Base-by-base conservation (phyloP, 2,329 filamentous ascomycete species). In the Septoria petroselini region DNA sequence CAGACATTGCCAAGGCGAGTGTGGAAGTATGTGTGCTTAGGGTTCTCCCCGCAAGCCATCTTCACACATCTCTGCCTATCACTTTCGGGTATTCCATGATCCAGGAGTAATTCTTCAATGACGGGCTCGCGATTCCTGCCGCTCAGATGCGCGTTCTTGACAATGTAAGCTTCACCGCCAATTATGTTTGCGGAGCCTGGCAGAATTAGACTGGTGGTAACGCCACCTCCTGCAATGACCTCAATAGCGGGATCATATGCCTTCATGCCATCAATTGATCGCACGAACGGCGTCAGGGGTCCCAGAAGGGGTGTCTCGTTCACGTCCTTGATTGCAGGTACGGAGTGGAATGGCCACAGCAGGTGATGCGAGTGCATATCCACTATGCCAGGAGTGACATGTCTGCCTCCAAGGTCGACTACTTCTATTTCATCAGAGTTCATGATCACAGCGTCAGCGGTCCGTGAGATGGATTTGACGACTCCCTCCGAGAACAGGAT, bases 311-410 rank as follows among this genome's bases (percentile, higher is more conserved):
- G 41, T 14, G 41, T 33, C 12, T 43, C 41, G 29, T 43, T 43
- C 21, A 43, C 41, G 17, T 43, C 41, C 18, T 18, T 30, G 27
- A 21, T 33, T 18, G 41, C 41, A 1, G 41, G 41, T 9, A 43
- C 12, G 6, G 41, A 43, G 29, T 43, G 41, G 29, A 43, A 43
- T 18, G 41, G 41, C 41, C n/a, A 18, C 1, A 43, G 4, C n/a
- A 43, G 27, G 29, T 43, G 41, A 19, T 43, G 41, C 14, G 41
- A 43, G 12, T 43, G 41, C 41, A 43, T 33, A 27, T 43, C 41
- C 2, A 43, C 41, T 19, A 43, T 23, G 30, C 41, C 41, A n/a
- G 41, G 41, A 12, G 41, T 43, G 41, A 43, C 41, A 33, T 33
- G 29, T 15, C 29, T 30, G 6, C 41, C 41, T 15, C 34, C 23